Conservation (phyloP, 192 early-diverging fungal genomes). For the Coemansia sp. region DNA sequence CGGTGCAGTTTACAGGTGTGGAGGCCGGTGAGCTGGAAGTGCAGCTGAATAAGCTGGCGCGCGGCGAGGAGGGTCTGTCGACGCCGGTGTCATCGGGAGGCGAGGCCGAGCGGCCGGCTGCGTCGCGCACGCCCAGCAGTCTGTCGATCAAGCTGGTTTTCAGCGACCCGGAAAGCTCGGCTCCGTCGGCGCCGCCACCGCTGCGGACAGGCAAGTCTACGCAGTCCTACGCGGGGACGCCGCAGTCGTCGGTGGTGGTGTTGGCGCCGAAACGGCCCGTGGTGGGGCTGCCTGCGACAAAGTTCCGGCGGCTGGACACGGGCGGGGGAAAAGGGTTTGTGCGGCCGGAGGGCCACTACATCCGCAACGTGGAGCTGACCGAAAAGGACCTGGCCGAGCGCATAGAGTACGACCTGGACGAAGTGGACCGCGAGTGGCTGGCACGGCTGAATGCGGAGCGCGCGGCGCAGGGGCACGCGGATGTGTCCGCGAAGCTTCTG, state of each 20-base stretch:
- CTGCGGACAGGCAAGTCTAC: conserved; percentile 29
- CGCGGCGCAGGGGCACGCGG: conserved; percentile 17
- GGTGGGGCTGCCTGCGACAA: conserved; percentile 29
- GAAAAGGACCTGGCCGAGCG: conserved; percentile 53
- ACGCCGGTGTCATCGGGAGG: conserved; percentile 3
- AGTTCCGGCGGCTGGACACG: conserved; percentile 19
- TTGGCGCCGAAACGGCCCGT: conserved; percentile 50
- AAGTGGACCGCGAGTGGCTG: conserved; percentile 85
- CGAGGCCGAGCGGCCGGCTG: not conserved
- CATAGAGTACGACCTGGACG: conserved; percentile 98
- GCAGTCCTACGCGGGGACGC: conserved; percentile 31
- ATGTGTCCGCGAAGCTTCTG: conserved; percentile 55
- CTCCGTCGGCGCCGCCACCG: conserved; percentile 5
- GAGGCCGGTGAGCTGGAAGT: not conserved
- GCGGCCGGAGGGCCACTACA: conserved; percentile 69
- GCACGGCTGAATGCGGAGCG: conserved; percentile 65
- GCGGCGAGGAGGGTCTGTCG: not conserved
- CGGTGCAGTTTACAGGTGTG: conserved; percentile 5
- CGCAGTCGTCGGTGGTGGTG: conserved; percentile 44
- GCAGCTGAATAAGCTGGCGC: not conserved
- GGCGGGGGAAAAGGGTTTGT: conserved; percentile 31
- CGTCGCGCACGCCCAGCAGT: conserved; percentile 30
- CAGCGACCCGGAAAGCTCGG: conserved; percentile 20
- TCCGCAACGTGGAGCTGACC: conserved; percentile 61
- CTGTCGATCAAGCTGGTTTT: conserved; percentile 34